Evolutionary conservation across 495 filamentous ascomycete species (phyloP).

Genomic region (Aspergillus heteromorphus): DNA sequence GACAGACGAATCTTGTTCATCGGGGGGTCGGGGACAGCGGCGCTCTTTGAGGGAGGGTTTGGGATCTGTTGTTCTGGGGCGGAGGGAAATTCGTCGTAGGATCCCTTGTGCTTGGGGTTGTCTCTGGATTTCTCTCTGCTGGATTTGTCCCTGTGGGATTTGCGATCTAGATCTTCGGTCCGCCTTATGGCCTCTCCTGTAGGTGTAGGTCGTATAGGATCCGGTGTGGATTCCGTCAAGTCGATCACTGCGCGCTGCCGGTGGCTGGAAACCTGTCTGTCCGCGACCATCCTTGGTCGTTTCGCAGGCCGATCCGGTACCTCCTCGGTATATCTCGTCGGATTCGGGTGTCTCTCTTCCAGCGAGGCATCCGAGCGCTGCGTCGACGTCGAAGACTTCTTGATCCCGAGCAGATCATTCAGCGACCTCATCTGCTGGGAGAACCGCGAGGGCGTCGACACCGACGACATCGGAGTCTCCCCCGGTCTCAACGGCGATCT

Average conservation of each 20-base stretch:
- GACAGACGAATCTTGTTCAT: constrained; percentile 30
- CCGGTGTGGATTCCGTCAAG: constrained; percentile 3
- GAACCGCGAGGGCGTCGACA: constrained; percentile 20
- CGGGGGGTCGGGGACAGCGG: too few relatives aligned
- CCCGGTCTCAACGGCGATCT: constrained; percentile 19
- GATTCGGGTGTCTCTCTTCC: constrained; percentile 31
- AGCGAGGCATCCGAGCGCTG: constrained; percentile 47
- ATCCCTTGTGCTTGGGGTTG: too few relatives aligned
- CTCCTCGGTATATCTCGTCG: background rate
- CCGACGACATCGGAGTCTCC: constrained; percentile 13
- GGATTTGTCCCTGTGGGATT: too few relatives aligned
- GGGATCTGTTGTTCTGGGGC: background rate
- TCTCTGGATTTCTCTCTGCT: too few relatives aligned
- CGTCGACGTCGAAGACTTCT: constrained; percentile 41
- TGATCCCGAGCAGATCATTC: constrained; percentile 54
- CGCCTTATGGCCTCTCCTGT: too few relatives aligned
- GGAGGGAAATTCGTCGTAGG: too few relatives aligned
- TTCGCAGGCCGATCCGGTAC: constrained; percentile 32
- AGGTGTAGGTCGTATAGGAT: background rate
- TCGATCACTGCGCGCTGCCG: background rate
- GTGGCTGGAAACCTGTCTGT: background rate
- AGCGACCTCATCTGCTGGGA: constrained; percentile 43
- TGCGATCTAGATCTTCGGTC: too few relatives aligned
- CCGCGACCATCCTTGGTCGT: constrained; percentile 33
- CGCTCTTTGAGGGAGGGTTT: background rate